Evolutionary conservation across 768 basidiomycete species (phyloP).

Genomic region (Mycena crocata): DNA sequence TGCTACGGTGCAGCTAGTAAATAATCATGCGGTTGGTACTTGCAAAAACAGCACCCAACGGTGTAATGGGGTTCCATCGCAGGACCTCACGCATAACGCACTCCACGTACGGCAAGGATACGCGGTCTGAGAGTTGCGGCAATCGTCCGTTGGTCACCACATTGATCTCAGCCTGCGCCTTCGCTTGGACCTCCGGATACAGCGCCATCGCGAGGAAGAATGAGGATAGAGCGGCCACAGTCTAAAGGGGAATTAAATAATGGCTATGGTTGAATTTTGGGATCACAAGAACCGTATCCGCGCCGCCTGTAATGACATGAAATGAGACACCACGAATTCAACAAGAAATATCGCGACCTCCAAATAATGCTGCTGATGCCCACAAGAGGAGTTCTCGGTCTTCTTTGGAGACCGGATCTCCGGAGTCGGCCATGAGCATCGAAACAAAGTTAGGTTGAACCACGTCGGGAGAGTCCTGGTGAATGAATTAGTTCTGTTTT

Average conservation of each 20-base stretch:
- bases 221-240: conserved; percentile 13
- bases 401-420: conserved; percentile 1
- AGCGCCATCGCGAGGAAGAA: conserved; percentile 34
- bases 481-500: background rate
- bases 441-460: conserved; percentile 18
- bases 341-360: conserved; percentile 20
- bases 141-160: conserved; percentile 28
- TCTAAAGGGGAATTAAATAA: conserved; percentile 3
- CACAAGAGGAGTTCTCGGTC: conserved; percentile 27
- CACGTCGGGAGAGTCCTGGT: conserved; percentile 1
- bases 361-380: conserved; percentile 30
- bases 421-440: conserved; percentile 10
- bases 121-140: conserved; percentile 35
- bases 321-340: background rate
- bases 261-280: background rate
- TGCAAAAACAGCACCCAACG: conserved; percentile 29
- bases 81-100: conserved; percentile 40
- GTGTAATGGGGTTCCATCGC: conserved; percentile 41
- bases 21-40: background rate
- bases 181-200: conserved; percentile 40
- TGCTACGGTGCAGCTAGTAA: background rate
- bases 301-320: conserved; percentile 4
- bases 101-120: conserved; percentile 40
- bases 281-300: conserved; percentile 15
- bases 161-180: conserved; percentile 40